Percentiles rank a stretch among this genome's conserved stretches.
Evolutionary conservation across 306 rosid genomes (phyloP).

Genomic region (Ziziphus jujuba): DNA sequence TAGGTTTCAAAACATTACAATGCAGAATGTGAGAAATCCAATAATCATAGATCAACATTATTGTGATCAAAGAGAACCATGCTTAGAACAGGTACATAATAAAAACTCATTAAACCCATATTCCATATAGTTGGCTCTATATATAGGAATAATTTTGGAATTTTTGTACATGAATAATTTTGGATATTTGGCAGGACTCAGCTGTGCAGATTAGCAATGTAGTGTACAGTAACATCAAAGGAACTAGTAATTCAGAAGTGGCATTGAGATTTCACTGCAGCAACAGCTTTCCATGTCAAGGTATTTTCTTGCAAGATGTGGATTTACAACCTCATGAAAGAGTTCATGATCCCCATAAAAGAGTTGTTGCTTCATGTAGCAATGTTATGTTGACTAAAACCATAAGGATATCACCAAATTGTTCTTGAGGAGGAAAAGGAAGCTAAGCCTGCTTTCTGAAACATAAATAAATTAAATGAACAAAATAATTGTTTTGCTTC

Average conservation of each 20-base stretch:
- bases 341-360: too few species aligned
- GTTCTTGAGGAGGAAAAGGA: too few species aligned
- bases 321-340: slow-evolving; percentile 21
- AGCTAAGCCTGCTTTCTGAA: too few species aligned
- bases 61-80: slow-evolving; percentile 49
- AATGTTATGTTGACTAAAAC: slow-evolving; percentile 32
- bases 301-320: slow-evolving; percentile 47
- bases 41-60: slow-evolving; percentile 70
- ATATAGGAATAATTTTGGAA: too few species aligned
- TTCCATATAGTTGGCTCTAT: too few species aligned
- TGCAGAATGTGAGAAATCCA: slow-evolving; percentile 63
- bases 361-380: slow-evolving; percentile 51
- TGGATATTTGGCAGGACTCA: slow-evolving; percentile 3
- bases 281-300: slow-evolving; percentile 46
- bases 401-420: slow-evolving; percentile 44
- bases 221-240: slow-evolving; percentile 59
- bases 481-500: too few species aligned
- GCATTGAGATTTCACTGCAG: slow-evolving; percentile 76
- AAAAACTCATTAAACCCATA: too few species aligned
- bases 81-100: slow-evolving; percentile 46
- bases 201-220: slow-evolving; percentile 66
- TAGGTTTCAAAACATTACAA: slow-evolving; percentile 50
- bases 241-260: slow-evolving; percentile 63
- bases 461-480: too few species aligned
- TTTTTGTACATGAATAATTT: neutral